phyloP scores from a whole-genome alignment of 2,329 filamentous ascomycete species.

The Periconia sp. region DNA sequence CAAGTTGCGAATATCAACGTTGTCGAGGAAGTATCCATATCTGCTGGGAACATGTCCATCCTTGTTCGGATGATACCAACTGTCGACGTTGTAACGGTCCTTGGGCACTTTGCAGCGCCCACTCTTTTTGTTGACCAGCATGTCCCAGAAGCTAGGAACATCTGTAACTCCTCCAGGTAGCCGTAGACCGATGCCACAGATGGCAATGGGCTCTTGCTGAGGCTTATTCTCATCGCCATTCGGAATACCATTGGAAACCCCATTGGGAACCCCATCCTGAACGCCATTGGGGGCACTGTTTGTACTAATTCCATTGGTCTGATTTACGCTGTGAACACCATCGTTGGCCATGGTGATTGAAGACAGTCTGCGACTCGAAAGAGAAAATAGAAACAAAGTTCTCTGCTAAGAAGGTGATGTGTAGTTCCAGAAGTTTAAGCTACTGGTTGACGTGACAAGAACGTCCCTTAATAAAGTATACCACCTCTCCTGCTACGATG shows the following conservation, averaged over 20 bases:
- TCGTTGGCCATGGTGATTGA: too few relatives aligned
- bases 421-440: too few relatives aligned
- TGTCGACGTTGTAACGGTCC: neutral
- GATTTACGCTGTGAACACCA: neutral
- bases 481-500: too few relatives aligned
- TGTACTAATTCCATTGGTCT: slow-evolving; percentile 1
- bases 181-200: neutral
- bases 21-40: slow-evolving; percentile 3
- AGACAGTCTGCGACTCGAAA: too few relatives aligned
- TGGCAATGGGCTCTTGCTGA: neutral
- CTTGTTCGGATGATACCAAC: neutral
- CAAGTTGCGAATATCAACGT: neutral
- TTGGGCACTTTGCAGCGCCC: neutral
- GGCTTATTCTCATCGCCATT: neutral
- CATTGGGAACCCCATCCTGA: neutral
- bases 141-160: neutral
- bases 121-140: neutral
- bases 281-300: neutral
- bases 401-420: too few relatives aligned
- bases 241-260: neutral
- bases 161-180: neutral
- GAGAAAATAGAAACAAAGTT: too few relatives aligned
- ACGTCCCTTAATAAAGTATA: too few relatives aligned
- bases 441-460: too few relatives aligned
- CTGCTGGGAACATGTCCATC: neutral